Base-by-base conservation (phyloP, 2,329 filamentous ascomycete genomes). In the Pseudopyricularia cyperi region DNA sequence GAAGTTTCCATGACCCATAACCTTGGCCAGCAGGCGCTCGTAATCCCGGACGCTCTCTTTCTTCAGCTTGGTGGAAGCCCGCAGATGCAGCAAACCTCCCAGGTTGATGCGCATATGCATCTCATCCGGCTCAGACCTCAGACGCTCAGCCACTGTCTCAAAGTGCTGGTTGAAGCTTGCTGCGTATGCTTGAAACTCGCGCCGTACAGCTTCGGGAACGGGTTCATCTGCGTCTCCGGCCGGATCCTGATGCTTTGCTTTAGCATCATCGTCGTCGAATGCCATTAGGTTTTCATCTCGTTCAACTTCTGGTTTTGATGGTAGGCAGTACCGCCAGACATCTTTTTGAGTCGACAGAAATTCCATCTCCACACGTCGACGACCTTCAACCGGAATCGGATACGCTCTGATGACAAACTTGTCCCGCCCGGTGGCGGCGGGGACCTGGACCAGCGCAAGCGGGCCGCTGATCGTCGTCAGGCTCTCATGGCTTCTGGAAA, bases 51-150 rank as follows among this genome's bases (percentile, higher is more conserved):
- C 15, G 19, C 19, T 30, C 7, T 39, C 37, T 8, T 46, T 34
- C 6, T 50, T 37, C 14, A 37, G 11, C 17, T 39, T 42, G 24
- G 22, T 51, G 15, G 26, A 47, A 11, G 17, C 9, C 26, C 48
- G 32, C 15, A 28, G 33, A n/a, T 53, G 52, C 8, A 17, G 11
- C 19, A 53, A 12, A 11, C 33, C 37, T 12, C 54, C 54, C 14
- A 55, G 17, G 14, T 55, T 19, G 2, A 55, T 11, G 6, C 54
- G 52, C 54, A 55, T 53, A 7, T 50, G 52, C 48, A 55, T 55
- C 42, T 53, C 52, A 22, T 49, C 42, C 14, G 52, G 48, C 1
- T 39, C 32, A 5, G 37, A 22, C 12, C 15, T 28, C 12, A 55
- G 46, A 7, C 22, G 48, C 2, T 3, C 14, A 7, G 30, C 48